Base-by-base conservation (phyloP, 2,329 filamentous ascomycete genomes). In the Colletotrichum eleusines region DNA sequence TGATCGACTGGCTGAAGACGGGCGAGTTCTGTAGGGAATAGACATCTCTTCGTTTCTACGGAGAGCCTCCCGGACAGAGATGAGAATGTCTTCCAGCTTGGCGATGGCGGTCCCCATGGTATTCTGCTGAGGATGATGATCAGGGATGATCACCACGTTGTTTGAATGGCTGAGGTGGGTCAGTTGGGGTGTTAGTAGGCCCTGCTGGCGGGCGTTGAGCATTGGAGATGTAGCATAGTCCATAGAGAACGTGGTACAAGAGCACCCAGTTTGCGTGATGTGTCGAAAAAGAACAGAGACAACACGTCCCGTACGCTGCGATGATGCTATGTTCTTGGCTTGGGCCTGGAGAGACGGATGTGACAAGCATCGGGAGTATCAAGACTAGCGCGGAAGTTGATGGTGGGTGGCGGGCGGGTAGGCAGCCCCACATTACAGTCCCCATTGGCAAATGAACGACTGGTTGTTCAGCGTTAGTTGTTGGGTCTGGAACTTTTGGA, bases 11-110 rank as follows among this genome's bases (percentile, higher is more conserved):
- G 23, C 23, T 18, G 74, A 12, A 68, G 69, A 61, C 2, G 35
- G 80, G 74, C 75, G 80, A 78, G 73, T 83, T 79, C 63, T 75
- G 28, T 90, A 76, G 0, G 82, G 83, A 59, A 91, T 85, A 1
- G 78, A 78, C 26, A 91, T 77, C 14, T 83, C 77, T 33, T 81
- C 79, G 54, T 79, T 79, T 54, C 83, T 80, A n/a, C 80, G 66
- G 8, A 90, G 78, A 16, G 81, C 84, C 62, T 88, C 84, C 9
- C 85, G 73, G 59, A 90, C 84, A 0, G 75, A 76, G 66, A 87
- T 84, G 20, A 91, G 82, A 28, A 90, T 84, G 6, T 80, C 78
- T 75, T 91, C 88, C 51, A 91, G 88, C 65, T 83, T 86, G 53
- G 81, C 77, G 33, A 89, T 84, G 18, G 86, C 82, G 16, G 71